Conservation (phyloP, 345 rosid genomes). For the Salix caprea region DNA sequence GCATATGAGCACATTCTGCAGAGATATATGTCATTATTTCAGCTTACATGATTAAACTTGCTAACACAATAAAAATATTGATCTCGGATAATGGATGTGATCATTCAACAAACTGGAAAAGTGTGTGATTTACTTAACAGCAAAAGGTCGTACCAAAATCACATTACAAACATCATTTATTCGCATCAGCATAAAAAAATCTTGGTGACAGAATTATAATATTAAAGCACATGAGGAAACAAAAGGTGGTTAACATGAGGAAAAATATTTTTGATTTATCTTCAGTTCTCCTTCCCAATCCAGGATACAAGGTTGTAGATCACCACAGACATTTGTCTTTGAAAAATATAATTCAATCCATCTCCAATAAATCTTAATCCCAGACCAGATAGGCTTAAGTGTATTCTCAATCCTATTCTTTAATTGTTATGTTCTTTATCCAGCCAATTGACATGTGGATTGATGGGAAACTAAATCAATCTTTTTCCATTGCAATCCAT, state of each 20-base stretch:
- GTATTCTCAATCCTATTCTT: not conserved
- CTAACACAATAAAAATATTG: not conserved
- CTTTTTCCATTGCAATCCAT: not conserved
- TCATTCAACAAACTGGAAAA: not conserved
- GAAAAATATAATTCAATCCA: not conserved
- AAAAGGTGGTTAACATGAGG: not conserved
- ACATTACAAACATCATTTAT: not conserved
- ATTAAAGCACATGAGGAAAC: not conserved
- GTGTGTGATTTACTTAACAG: not conserved
- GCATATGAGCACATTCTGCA: not conserved
- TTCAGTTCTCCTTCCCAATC: not conserved
- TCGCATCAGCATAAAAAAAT: not conserved
- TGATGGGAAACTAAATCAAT: not conserved
- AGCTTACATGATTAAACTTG: not conserved
- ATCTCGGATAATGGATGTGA: not conserved
- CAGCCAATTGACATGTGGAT: not conserved
- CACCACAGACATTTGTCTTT: not conserved
- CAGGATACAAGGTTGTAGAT: not conserved
- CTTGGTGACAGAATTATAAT: not conserved
- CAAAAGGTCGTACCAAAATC: not conserved
- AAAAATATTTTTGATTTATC: not conserved
- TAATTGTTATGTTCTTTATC: not conserved
- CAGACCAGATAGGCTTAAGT: not conserved
- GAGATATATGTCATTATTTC: not conserved
- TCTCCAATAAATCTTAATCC: not conserved